These are phyloP conservation scores for Oxytropis ochrocephala DNA, from an alignment of 306 rosid species.

Conservation along the genomic window DNA sequence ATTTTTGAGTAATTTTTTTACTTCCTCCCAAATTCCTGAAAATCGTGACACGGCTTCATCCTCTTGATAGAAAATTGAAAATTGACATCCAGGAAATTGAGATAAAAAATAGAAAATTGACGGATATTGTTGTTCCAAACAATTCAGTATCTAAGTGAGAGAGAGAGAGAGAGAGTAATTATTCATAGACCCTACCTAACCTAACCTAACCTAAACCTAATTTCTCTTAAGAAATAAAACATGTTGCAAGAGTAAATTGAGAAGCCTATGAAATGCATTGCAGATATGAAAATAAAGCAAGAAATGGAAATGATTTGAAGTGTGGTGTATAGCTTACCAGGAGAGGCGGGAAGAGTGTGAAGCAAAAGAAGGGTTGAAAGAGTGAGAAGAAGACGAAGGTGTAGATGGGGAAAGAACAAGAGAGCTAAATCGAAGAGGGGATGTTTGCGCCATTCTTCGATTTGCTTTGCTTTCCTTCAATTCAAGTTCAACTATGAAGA, in stretches of 20 bases:
- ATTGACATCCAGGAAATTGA: neutral
- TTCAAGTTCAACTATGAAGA: neutral
- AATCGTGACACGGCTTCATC: slow-evolving; percentile 2
- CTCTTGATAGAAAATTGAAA: neutral
- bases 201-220: neutral
- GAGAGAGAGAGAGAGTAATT: neutral
- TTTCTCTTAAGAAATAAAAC: neutral
- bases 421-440: slow-evolving; percentile 52
- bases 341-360: slow-evolving; percentile 17
- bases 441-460: slow-evolving; percentile 54
- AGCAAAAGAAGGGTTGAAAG: neutral
- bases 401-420: slow-evolving; percentile 26
- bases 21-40: slow-evolving; percentile 52
- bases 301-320: neutral
- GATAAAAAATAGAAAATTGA: neutral
- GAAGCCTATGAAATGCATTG: neutral
- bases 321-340: neutral
- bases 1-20: slow-evolving; percentile 23
- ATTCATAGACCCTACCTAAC: neutral
- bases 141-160: too few species aligned
- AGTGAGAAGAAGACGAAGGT: slow-evolving; percentile 31
- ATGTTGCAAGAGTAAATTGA: neutral
- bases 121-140: neutral
- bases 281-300: neutral
- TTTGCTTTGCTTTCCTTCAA: neutral